Evolutionary conservation across 345 rosid genomes (phyloP).

Genomic region (Citrus glauca): DNA sequence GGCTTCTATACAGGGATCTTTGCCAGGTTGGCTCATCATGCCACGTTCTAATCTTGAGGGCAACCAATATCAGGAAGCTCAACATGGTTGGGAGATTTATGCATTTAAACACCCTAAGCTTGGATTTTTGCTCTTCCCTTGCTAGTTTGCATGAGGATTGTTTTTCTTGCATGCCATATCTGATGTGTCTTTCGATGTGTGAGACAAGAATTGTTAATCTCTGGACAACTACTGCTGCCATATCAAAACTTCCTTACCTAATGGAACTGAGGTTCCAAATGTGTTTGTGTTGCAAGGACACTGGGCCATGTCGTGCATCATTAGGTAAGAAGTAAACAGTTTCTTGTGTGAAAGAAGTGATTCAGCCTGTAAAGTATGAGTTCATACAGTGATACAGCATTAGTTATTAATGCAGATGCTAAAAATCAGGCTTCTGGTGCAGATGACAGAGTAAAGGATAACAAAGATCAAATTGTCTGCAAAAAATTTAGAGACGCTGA

Average conservation of each 20-base stretch:
- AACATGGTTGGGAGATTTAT: constrained; percentile 42
- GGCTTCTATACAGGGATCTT: constrained; percentile 31
- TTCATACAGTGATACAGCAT: constrained; percentile 7
- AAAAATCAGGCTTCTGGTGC: neutral
- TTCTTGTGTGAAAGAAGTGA: constrained; percentile 3
- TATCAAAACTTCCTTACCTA: constrained; percentile 45
- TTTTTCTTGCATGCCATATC: constrained; percentile 54
- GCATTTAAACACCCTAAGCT: constrained; percentile 36
- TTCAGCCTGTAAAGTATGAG: constrained; percentile 12
- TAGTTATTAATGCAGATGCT: constrained; percentile 12
- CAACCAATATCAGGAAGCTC: constrained; percentile 29
- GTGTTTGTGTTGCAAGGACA: constrained; percentile 46
- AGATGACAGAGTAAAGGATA: constrained; percentile 6
- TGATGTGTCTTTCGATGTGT: constrained; percentile 48
- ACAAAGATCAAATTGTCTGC: neutral
- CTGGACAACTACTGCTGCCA: constrained; percentile 43
- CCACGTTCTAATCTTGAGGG: constrained; percentile 31
- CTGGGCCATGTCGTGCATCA: constrained; percentile 39
- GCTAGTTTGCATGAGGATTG: constrained; percentile 46
- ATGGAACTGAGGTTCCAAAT: constrained; percentile 48
- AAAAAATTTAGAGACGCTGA: constrained; percentile 6
- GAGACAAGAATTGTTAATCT: constrained; percentile 54
- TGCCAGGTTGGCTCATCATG: constrained; percentile 36
- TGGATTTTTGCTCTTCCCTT: constrained; percentile 51
- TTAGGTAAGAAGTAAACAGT: constrained; percentile 15